Conservation (phyloP, 2,329 filamentous ascomycete species). For the Dactylella cylindrospora region DNA sequence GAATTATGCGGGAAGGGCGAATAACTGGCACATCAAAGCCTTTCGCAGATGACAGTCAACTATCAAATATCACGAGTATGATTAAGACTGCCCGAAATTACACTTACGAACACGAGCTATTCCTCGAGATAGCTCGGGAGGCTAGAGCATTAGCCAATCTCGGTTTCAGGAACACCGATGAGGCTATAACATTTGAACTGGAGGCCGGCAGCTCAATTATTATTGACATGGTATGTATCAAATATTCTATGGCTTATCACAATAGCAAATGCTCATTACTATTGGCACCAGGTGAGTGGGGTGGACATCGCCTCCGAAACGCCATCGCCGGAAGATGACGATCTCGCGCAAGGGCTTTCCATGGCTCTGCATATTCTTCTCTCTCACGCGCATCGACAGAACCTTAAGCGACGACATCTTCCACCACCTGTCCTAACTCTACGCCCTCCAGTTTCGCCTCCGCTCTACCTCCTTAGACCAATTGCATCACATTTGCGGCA, state of each 20-base stretch:
- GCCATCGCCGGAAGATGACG: slow-evolving; percentile 53
- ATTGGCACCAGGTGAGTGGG: slow-evolving; percentile 47
- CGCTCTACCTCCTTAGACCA: slow-evolving; percentile 63
- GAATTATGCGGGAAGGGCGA: slow-evolving; percentile 61
- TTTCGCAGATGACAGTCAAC: slow-evolving; percentile 60
- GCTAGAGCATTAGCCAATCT: slow-evolving; percentile 71
- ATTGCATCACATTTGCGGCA: slow-evolving; percentile 51
- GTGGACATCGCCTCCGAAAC: slow-evolving; percentile 48
- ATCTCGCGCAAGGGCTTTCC: slow-evolving; percentile 66
- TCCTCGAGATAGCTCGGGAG: slow-evolving; percentile 84
- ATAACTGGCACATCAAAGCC: slow-evolving; percentile 63
- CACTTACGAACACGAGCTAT: slow-evolving; percentile 81
- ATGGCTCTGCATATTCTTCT: slow-evolving; percentile 74
- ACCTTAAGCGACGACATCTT: slow-evolving; percentile 68
- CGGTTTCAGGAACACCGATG: slow-evolving; percentile 66
- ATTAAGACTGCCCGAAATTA: slow-evolving; percentile 77
- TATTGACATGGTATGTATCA: slow-evolving; percentile 47
- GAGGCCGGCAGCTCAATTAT: slow-evolving; percentile 41
- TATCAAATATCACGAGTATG: slow-evolving; percentile 60
- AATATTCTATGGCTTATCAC: not conserved
- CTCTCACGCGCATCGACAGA: slow-evolving; percentile 74
- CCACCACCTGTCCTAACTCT: slow-evolving; percentile 61
- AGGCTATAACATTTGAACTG: slow-evolving; percentile 56
- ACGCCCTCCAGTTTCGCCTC: slow-evolving; percentile 56
- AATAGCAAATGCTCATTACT: not conserved